Conservation (phyloP, 139 green algal species). For the Chlamydomonas sp. region DNA sequence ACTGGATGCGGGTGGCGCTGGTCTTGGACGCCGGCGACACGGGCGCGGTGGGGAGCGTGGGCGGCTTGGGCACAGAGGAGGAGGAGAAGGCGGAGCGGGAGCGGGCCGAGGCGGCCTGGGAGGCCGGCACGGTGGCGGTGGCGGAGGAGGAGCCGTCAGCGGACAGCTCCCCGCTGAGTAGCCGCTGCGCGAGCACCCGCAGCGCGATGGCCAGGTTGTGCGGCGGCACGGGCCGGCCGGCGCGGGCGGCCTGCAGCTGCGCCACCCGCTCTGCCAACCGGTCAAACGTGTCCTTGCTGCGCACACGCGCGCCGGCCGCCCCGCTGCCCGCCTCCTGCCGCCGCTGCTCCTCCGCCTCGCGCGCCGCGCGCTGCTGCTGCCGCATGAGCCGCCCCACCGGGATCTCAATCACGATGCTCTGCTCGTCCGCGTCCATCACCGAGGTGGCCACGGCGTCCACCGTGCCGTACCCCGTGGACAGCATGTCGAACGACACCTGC, state of each 20-base stretch:
- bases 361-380: slow-evolving; percentile 12
- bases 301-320: neutral
- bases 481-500: slow-evolving; percentile 18
- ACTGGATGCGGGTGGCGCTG: slow-evolving; percentile 35
- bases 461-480: slow-evolving; percentile 4
- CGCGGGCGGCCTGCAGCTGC: slow-evolving; percentile 28
- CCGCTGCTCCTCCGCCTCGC: slow-evolving; percentile 12
- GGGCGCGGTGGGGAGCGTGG: neutral
- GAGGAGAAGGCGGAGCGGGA: neutral
- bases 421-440: slow-evolving; percentile 23
- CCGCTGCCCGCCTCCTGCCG: neutral
- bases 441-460: slow-evolving; percentile 23
- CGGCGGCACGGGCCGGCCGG: slow-evolving; percentile 24
- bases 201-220: slow-evolving; percentile 13
- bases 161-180: slow-evolving; percentile 12
- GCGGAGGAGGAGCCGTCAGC: slow-evolving; percentile 24
- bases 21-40: neutral
- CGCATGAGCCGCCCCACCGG: slow-evolving; percentile 21
- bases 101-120: too few species aligned
- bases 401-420: slow-evolving; percentile 34
- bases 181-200: slow-evolving; percentile 2
- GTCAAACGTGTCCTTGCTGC: slow-evolving; percentile 39
- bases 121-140: slow-evolving; percentile 21
- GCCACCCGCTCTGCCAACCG: slow-evolving; percentile 32
- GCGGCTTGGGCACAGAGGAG: neutral